These are phyloP conservation scores for Colletotrichum ledebouriae DNA, from an alignment of 2,329 filamentous ascomycete genomes.

Conservation along the genomic window DNA sequence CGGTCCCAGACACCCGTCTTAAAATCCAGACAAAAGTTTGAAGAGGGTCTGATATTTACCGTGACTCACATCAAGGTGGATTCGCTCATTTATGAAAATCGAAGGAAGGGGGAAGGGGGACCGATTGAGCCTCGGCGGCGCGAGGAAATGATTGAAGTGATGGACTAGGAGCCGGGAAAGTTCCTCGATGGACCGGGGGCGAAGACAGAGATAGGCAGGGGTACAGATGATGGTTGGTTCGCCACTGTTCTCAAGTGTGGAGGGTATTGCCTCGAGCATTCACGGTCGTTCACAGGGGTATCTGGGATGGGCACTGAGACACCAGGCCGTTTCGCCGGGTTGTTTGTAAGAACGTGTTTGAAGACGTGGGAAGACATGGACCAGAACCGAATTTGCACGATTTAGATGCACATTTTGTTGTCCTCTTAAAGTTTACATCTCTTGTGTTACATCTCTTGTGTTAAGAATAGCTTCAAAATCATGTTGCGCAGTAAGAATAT, in stretches of 20 bases:
- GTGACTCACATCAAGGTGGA: not conserved
- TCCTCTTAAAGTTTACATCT: too few species aligned
- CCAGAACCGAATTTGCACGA: too few species aligned
- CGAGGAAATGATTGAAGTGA: not conserved
- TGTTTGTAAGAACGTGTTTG: not conserved
- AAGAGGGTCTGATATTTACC: not conserved
- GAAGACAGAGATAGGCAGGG: not conserved
- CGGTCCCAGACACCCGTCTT: not conserved
- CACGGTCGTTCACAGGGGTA: conserved; percentile 26
- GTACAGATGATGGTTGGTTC: not conserved
- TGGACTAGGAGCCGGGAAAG: conserved; percentile 13
- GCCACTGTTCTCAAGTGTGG: not conserved
- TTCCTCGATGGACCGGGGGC: not conserved
- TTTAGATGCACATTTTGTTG: too few species aligned
- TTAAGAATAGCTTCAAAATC: conserved; percentile 17
- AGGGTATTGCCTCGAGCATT: conserved; percentile 30
- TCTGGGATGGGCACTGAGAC: conserved; percentile 5
- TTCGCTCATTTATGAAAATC: not conserved
- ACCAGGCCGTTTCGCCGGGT: not conserved
- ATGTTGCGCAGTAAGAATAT: not conserved
- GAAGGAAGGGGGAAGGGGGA: too few species aligned
- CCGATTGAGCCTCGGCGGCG: not conserved
- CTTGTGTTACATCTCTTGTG: too few species aligned
- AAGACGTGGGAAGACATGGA: not conserved
- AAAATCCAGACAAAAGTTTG: not conserved